A percentile compares a stretch with the other conserved stretches of the same genome.
phyloP scores from a whole-genome alignment of 805 yeast genomes.

The Vanderwaltozyma tropicalis region DNA sequence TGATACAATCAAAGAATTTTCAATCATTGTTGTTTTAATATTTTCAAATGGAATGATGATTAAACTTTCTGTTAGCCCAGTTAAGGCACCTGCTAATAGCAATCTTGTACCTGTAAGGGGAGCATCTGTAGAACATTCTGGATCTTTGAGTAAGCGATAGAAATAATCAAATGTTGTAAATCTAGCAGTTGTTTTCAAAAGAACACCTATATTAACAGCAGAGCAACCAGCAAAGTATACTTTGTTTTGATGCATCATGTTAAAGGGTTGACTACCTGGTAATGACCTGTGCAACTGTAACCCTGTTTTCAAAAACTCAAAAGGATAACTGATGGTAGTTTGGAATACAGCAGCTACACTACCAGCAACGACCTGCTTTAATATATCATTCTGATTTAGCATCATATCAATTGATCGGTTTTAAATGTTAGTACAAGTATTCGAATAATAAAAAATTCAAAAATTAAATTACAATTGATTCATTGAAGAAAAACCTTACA shows the following conservation, averaged over 20 bases:
- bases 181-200: constrained; percentile 63
- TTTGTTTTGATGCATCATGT: constrained; percentile 27
- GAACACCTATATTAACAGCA: constrained; percentile 65
- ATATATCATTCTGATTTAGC: constrained; percentile 2
- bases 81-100: constrained; percentile 73
- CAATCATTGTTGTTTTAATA: constrained; percentile 70
- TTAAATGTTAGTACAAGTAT: background rate
- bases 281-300: constrained; percentile 42
- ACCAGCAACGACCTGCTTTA: constrained; percentile 20
- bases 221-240: constrained; percentile 50
- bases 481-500: too few species aligned
- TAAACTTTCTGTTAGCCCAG: constrained; percentile 74
- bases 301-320: constrained; percentile 59
- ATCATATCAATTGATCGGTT: background rate
- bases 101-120: constrained; percentile 68
- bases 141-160: constrained; percentile 42
- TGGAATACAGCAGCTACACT: constrained; percentile 50
- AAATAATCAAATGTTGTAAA: constrained; percentile 67
- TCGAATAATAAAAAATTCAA: background rate
- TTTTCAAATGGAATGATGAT: constrained; percentile 88
- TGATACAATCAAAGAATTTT: constrained; percentile 39
- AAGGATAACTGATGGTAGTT: constrained; percentile 57
- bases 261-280: constrained; percentile 7
- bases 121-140: constrained; percentile 42
- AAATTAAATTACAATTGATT: too few species aligned